Evolutionary conservation across 2,329 filamentous ascomycete species (phyloP).

Genomic region (Talaromyces piceae): DNA sequence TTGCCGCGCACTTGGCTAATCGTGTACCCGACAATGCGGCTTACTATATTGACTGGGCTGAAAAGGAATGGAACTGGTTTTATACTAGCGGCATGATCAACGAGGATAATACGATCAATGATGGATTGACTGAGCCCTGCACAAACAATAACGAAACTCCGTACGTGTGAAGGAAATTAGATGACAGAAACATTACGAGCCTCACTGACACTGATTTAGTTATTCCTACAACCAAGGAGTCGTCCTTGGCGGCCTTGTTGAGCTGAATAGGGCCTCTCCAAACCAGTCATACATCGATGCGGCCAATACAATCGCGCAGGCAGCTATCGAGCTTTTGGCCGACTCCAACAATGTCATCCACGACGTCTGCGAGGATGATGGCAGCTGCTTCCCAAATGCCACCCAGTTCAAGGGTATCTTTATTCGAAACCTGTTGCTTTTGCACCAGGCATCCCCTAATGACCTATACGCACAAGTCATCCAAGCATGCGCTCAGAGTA

Average conservation of each 20-base stretch:
- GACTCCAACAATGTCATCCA: constrained; percentile 44
- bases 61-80: constrained; percentile 48
- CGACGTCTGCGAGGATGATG: constrained; percentile 47
- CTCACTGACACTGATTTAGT: constrained; percentile 14
- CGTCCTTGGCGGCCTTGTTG: constrained; percentile 50
- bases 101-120: constrained; percentile 44
- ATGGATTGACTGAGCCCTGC: constrained; percentile 44
- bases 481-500: constrained; percentile 54
- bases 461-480: constrained; percentile 49
- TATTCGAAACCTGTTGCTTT: constrained; percentile 50
- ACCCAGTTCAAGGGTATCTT: constrained; percentile 69
- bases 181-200: background rate
- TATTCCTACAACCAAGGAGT: constrained; percentile 58
- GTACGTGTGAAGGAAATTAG: constrained; percentile 12
- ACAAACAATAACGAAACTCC: constrained; percentile 38
- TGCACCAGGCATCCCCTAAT: constrained; percentile 36
- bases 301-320: constrained; percentile 46
- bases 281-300: constrained; percentile 35
- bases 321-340: constrained; percentile 42
- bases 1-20: constrained; percentile 50
- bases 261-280: constrained; percentile 41
- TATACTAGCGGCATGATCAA: constrained; percentile 42
- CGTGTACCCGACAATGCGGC: constrained; percentile 30
- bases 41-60: constrained; percentile 41
- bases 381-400: constrained; percentile 41